Evolutionary conservation across 2,329 filamentous ascomycete genomes (phyloP).

Genomic region (Trichoderma semiorbis): DNA sequence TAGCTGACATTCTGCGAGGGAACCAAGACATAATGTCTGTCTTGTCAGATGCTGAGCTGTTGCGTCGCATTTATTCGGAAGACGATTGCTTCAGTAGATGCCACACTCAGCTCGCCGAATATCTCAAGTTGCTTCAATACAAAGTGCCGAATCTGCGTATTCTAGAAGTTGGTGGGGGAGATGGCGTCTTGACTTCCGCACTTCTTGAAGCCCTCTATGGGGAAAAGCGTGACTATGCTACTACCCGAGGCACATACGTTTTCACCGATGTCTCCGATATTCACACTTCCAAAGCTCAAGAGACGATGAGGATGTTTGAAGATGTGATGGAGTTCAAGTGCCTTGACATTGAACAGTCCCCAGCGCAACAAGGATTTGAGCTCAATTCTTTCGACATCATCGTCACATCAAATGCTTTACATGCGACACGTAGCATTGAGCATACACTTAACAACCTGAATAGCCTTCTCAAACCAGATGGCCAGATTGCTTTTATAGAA

Average conservation of each 20-base stretch:
- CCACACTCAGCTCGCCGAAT: conserved; percentile 14
- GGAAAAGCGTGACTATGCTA: conserved; percentile 20
- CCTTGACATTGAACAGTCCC: conserved; percentile 21
- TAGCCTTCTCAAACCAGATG: conserved; percentile 12
- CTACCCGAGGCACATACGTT: conserved; percentile 29
- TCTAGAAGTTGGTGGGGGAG: conserved; percentile 39
- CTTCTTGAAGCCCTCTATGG: conserved; percentile 24
- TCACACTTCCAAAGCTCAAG: conserved; percentile 25
- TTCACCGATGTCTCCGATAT: conserved; percentile 37
- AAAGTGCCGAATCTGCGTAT: conserved; percentile 35
- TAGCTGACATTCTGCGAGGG: conserved; percentile 5
- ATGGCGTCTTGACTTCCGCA: conserved; percentile 30
- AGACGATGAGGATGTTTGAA: conserved; percentile 11
- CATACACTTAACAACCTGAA: conserved; percentile 5
- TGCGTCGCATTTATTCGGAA: background rate
- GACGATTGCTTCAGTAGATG: conserved; percentile 15
- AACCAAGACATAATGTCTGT: background rate
- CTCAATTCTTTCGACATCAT: conserved; percentile 21
- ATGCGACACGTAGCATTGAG: background rate
- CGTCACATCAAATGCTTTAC: conserved; percentile 26
- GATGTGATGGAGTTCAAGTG: conserved; percentile 23
- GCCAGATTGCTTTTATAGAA: conserved; percentile 18
- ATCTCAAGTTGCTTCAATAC: conserved; percentile 24
- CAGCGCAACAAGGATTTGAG: conserved; percentile 20
- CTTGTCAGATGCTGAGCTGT: background rate